Evolutionary conservation across 1,284 basidiomycete species (phyloP), one percentile per base, ranked within the genome.

Genomic region (Ceratobasidium sp.): DNA sequence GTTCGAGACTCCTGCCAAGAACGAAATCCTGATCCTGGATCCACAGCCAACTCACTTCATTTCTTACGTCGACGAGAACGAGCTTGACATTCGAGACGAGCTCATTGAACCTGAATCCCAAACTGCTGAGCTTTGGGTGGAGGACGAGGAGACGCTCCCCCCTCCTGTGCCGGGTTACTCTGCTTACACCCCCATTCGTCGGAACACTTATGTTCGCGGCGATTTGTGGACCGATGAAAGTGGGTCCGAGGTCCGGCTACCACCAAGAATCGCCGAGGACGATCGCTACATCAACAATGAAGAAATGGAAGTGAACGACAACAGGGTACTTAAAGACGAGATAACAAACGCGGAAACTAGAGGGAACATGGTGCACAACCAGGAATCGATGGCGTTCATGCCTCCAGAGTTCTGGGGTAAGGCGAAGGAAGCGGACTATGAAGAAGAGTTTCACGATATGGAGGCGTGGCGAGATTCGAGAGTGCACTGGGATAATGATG

Each of bases 401-500:
- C 65, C 65, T 5, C 63, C 63, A 2, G 63, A 65, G 34, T 14
- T 51, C n/a, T 27, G 27, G n/a, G 27, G 13, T 22, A 34, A 34
- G 63, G 2, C 51, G 16, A 8, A 24, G 8, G 51, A 29, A 1
- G 51, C 54, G n/a, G 9, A 56, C 14, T 54, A 68, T 41, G 31
- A 19, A 1, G 49, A 56, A 34, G 27, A 14, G 11, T 68, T 54
- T 56, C 65, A 54, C 14, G 65, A 68, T 34, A 68, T 68, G 2
- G 65, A 68, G 22, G 27, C 49, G 6, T 68, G 65, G 65, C 48
- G 37, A 13, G 31, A 54, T 19, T 34, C 51, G 31, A n/a, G 34
- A 1, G 51, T 68, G 13, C 19, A 34, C n/a, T 68, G 65, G 63
- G 65, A 68, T 29, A 68, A 68, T 34, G 24, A 68, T 68, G 65